phyloP scores from a whole-genome alignment of 2,329 filamentous ascomycete species.

The Aureobasidium pullulans region DNA sequence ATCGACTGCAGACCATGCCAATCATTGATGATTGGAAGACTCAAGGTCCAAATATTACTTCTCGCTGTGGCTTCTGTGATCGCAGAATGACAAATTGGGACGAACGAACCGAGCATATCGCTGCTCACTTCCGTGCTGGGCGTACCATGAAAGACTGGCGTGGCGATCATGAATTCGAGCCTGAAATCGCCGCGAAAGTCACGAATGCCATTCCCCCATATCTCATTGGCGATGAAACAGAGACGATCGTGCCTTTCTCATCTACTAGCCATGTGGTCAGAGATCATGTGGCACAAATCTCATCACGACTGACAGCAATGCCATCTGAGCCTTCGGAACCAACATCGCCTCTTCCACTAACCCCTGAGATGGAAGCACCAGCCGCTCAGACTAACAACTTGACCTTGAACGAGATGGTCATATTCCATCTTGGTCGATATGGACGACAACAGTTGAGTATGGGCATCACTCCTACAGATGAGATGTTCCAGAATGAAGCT shows the following conservation, averaged over 20 bases:
- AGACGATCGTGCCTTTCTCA: constrained; percentile 40
- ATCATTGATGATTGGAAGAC: constrained; percentile 48
- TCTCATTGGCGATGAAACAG: constrained; percentile 41
- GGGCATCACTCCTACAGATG: constrained; percentile 38
- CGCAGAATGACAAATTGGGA: constrained; percentile 43
- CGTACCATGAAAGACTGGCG: constrained; percentile 48
- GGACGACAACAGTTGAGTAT: constrained; percentile 33
- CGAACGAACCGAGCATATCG: constrained; percentile 45
- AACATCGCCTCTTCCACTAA: constrained; percentile 1
- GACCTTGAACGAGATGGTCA: constrained; percentile 42
- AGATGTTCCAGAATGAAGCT: constrained; percentile 42
- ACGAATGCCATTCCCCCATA: constrained; percentile 47
- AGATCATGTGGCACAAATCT: constrained; percentile 1
- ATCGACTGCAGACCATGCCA: constrained; percentile 48
- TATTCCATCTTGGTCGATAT: constrained; percentile 38
- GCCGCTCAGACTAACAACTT: neutral
- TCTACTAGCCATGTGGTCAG: constrained; percentile 21
- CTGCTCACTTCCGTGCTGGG: constrained; percentile 48
- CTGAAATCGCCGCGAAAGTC: constrained; percentile 38
- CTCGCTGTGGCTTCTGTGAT: constrained; percentile 48
- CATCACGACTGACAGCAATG: neutral
- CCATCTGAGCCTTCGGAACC: neutral
- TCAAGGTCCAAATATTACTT: constrained; percentile 46
- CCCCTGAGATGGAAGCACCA: neutral
- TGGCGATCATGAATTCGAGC: constrained; percentile 46